Evolutionary conservation across 2,329 filamentous ascomycete species (phyloP).

Genomic region (Juglanconis juglandina): DNA sequence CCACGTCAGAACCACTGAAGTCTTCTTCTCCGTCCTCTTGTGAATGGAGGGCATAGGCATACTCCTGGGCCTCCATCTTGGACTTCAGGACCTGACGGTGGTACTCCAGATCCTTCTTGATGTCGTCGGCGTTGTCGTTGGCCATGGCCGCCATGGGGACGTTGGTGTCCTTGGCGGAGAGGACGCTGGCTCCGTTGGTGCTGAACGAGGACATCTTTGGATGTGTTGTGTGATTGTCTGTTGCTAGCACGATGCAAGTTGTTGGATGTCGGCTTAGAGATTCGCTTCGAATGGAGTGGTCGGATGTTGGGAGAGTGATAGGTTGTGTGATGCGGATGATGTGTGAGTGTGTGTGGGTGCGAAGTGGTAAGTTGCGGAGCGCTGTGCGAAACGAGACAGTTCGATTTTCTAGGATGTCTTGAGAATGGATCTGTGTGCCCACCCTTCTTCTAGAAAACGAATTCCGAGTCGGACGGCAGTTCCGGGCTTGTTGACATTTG

Average conservation of each 20-base stretch:
- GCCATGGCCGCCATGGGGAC: slow-evolving; percentile 40
- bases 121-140: slow-evolving; percentile 33
- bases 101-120: slow-evolving; percentile 63
- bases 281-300: not conserved
- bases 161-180: slow-evolving; percentile 66
- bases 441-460: not conserved
- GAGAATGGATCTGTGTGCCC: not conserved
- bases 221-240: not conserved
- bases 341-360: not conserved
- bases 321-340: not conserved
- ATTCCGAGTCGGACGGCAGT: not conserved
- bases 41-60: not conserved
- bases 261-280: not conserved
- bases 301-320: not conserved
- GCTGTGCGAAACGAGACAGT: not conserved
- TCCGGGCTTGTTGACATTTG: slow-evolving; percentile 8
- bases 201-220: slow-evolving; percentile 45
- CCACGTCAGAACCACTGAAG: not conserved
- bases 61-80: slow-evolving; percentile 59
- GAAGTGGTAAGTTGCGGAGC: not conserved
- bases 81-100: slow-evolving; percentile 72
- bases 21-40: not conserved
- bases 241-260: not conserved
- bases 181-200: slow-evolving; percentile 44
- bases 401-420: not conserved